These are phyloP conservation scores for Ilex paraguariensis DNA, from an alignment of 305 asterid genomes.

Conservation along the genomic window DNA sequence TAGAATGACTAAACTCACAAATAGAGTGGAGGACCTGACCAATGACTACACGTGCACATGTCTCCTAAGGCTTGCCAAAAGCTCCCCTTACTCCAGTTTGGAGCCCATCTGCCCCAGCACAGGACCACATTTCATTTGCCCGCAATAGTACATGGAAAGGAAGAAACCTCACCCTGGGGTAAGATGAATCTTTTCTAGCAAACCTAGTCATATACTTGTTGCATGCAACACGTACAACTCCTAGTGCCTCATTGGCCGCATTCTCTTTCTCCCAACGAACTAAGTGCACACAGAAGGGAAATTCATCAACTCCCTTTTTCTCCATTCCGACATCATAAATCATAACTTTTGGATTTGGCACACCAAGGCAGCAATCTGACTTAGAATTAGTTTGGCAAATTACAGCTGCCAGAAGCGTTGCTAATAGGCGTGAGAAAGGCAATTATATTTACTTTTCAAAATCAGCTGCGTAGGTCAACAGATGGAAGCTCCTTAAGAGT, in stretches of 20 bases:
- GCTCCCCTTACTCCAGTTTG: slow-evolving; percentile 66
- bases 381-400: no score
- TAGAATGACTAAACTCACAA: slow-evolving; percentile 38
- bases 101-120: slow-evolving; percentile 75
- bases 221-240: slow-evolving; percentile 54
- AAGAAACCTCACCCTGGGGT: slow-evolving; percentile 57
- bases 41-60: slow-evolving; percentile 56
- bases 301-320: slow-evolving; percentile 50
- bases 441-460: no score
- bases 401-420: no score
- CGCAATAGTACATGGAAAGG: slow-evolving; percentile 54
- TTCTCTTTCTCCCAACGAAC: slow-evolving; percentile 61
- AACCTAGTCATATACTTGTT: slow-evolving; percentile 54
- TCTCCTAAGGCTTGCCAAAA: slow-evolving; percentile 69
- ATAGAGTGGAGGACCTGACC: slow-evolving; percentile 55
- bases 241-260: slow-evolving; percentile 55
- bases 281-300: slow-evolving; percentile 55
- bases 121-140: slow-evolving; percentile 54
- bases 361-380: slow-evolving; percentile 57
- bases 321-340: slow-evolving; percentile 60
- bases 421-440: no score
- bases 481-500: no score
- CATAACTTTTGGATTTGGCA: slow-evolving; percentile 55
- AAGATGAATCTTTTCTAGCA: slow-evolving; percentile 59
- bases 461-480: no score